A percentile compares a stretch with the other conserved stretches of the same genome.
These are phyloP conservation scores for Termitomyces sp. DNA, from an alignment of 768 basidiomycete species.

Conservation along the genomic window DNA sequence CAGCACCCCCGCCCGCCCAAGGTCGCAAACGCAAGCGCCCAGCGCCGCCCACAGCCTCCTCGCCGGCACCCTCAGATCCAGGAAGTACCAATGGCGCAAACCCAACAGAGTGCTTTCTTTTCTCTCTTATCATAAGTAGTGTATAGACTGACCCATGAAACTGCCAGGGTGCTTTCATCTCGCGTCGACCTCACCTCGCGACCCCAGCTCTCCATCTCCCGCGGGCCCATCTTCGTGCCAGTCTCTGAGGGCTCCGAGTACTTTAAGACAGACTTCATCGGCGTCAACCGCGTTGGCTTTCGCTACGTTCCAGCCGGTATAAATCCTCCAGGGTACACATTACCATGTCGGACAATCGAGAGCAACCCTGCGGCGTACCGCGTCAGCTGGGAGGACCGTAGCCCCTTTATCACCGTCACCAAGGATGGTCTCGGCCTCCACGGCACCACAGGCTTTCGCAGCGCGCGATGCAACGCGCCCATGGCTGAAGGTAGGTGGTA, in stretches of 20 bases:
- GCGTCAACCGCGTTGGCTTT: conserved; percentile 71
- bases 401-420: conserved; percentile 70
- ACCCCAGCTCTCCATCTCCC: conserved; percentile 67
- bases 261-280: conserved; percentile 64
- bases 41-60: conserved; percentile 38
- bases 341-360: conserved; percentile 78
- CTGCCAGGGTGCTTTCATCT: conserved; percentile 46
- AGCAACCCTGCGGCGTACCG: conserved; percentile 63
- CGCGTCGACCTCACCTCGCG: conserved; percentile 66
- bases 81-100: conserved; percentile 20
- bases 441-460: conserved; percentile 87
- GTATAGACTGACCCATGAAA: conserved; percentile 5
- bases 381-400: conserved; percentile 90
- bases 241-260: conserved; percentile 49
- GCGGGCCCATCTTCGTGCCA: conserved; percentile 65
- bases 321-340: conserved; percentile 45
- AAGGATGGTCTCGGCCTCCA: conserved; percentile 71
- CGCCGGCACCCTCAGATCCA: conserved; percentile 56
- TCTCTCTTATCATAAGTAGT: background rate
- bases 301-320: conserved; percentile 80
- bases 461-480: conserved; percentile 84
- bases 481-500: conserved; percentile 91
- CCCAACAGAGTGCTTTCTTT: conserved; percentile 28
- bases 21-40: conserved; percentile 54
- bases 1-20: conserved; percentile 20